These are phyloP conservation scores for Seminavis robusta DNA, from an alignment of 108 stramenopile species.

Conservation along the genomic window DNA sequence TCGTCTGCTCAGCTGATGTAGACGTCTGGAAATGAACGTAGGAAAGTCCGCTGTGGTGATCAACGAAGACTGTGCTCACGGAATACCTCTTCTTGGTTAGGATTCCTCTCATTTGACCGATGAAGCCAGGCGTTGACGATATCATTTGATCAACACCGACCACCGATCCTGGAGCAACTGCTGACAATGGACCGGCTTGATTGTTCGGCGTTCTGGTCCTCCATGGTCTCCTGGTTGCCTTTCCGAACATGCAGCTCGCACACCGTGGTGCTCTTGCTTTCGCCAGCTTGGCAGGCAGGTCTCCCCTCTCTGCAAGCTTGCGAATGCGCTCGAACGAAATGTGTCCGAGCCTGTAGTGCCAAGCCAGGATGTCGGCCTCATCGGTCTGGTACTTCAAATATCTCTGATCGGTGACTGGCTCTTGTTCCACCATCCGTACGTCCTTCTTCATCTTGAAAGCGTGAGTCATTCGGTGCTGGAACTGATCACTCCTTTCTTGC, in stretches of 20 bases:
- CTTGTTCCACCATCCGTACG: neutral
- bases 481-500: neutral
- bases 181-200: neutral
- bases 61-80: slow-evolving; percentile 33
- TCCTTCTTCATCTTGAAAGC: neutral
- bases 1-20: slow-evolving; percentile 18
- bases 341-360: slow-evolving; percentile 31
- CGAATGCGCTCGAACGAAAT: slow-evolving; percentile 13
- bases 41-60: slow-evolving; percentile 14
- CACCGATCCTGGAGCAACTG: slow-evolving; percentile 18
- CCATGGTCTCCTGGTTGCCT: slow-evolving; percentile 20
- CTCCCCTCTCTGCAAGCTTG: slow-evolving; percentile 8
- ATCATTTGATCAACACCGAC: slow-evolving; percentile 37
- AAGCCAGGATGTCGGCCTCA: slow-evolving; percentile 16
- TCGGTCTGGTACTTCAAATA: too few relatives aligned
- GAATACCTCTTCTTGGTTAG: slow-evolving; percentile 18
- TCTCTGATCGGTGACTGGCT: too few relatives aligned
- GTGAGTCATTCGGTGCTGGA: neutral
- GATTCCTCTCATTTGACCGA: slow-evolving; percentile 32
- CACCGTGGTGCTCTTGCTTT: slow-evolving; percentile 20
- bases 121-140: slow-evolving; percentile 28
- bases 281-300: slow-evolving; percentile 17
- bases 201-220: neutral
- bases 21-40: slow-evolving; percentile 23
- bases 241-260: slow-evolving; percentile 26